Evolutionary conservation across 2,329 filamentous ascomycete genomes (phyloP).

Genomic region (Ophiostoma piceae): DNA sequence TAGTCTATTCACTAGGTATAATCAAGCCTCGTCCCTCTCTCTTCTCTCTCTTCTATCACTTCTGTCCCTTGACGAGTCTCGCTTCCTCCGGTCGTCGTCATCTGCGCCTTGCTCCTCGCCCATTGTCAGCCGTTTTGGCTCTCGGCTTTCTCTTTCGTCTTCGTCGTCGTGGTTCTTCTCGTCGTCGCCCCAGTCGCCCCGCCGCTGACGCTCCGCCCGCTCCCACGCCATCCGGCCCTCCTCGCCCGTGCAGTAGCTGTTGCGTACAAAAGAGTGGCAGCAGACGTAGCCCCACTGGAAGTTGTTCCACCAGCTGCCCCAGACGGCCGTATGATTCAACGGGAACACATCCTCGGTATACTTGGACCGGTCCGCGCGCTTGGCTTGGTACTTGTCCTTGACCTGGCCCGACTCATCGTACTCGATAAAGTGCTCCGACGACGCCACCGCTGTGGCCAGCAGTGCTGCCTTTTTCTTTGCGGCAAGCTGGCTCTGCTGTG

Average conservation of each 20-base stretch:
- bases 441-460: conserved; percentile 62
- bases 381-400: conserved; percentile 76
- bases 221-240: conserved; percentile 78
- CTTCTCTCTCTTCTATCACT: too few species aligned
- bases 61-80: conserved; percentile 9
- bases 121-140: conserved; percentile 16
- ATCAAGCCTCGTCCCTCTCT: not conserved
- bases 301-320: conserved; percentile 95
- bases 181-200: conserved; percentile 40
- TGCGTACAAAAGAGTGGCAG: conserved; percentile 89
- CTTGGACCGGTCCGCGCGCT: conserved; percentile 74
- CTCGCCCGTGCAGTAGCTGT: conserved; percentile 95
- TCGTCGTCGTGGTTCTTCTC: conserved; percentile 11
- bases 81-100: conserved; percentile 10
- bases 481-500: not conserved
- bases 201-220: conserved; percentile 61
- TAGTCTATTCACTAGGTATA: not conserved
- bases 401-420: conserved; percentile 87
- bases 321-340: conserved; percentile 89
- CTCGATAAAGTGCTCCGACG: conserved; percentile 84
- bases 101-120: conserved; percentile 15
- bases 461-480: conserved; percentile 34
- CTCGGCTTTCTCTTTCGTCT: not conserved
- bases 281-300: conserved; percentile 96
- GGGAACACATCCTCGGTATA: conserved; percentile 81